Evolutionary conservation across 2,329 filamentous ascomycete genomes (phyloP).

Genomic region (Fusarium begoniae): DNA sequence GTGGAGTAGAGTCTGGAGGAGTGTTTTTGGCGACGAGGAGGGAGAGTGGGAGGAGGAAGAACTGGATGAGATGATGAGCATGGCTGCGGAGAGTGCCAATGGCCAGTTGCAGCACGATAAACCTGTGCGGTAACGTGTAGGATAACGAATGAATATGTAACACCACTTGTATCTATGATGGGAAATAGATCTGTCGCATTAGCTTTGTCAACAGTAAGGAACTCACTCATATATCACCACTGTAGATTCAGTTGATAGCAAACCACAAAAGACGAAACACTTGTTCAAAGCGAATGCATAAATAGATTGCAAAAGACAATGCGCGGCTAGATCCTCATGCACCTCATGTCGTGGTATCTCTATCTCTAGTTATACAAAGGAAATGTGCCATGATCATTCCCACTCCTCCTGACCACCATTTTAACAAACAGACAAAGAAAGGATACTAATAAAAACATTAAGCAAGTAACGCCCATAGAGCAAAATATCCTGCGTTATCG

Average conservation of each 20-base stretch:
- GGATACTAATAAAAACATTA: slow-evolving; percentile 24
- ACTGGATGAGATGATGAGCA: slow-evolving; percentile 52
- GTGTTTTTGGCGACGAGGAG: slow-evolving; percentile 69
- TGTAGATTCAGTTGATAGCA: slow-evolving; percentile 25
- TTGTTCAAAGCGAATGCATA: background rate
- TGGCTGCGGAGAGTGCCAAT: slow-evolving; percentile 44
- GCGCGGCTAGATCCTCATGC: slow-evolving; percentile 24
- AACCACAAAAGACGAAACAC: background rate
- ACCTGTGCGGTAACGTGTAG: slow-evolving; percentile 29
- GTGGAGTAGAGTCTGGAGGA: slow-evolving; percentile 83
- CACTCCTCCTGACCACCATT: slow-evolving; percentile 28
- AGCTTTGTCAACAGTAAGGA: slow-evolving; percentile 6
- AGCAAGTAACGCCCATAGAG: slow-evolving; percentile 16
- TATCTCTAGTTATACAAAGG: slow-evolving; percentile 45
- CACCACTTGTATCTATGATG: slow-evolving; percentile 38
- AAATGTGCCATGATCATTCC: slow-evolving; percentile 24
- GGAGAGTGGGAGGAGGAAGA: slow-evolving; percentile 69
- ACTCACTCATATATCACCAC: slow-evolving; percentile 25
- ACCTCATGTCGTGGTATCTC: slow-evolving; percentile 38
- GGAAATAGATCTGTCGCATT: slow-evolving; percentile 14
- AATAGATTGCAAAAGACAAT: slow-evolving; percentile 11
- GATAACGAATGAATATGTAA: slow-evolving; percentile 33
- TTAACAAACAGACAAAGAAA: slow-evolving; percentile 12
- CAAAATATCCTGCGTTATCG: slow-evolving; percentile 26
- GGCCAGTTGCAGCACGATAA: slow-evolving; percentile 21